Evolutionary conservation across 495 filamentous ascomycete species (phyloP), one percentile per base, ranked within the genome.

Genomic region (Penicillium paradoxum): DNA sequence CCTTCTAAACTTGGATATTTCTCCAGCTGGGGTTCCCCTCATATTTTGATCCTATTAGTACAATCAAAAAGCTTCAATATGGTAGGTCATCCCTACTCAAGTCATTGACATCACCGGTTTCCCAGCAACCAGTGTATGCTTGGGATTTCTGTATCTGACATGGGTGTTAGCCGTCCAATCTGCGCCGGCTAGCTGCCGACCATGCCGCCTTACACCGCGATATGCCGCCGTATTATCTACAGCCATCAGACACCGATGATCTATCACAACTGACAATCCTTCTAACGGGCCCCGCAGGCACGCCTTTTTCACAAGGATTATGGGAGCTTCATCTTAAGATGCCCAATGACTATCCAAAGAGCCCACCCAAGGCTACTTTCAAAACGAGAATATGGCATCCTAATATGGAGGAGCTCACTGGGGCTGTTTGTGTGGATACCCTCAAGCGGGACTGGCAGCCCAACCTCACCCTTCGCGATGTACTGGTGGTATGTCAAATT

Each of bases 331-430:
- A 81, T 42, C 68, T 89, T 25, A 77, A 78, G 36, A 83, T 89
- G 48, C 85, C 85, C 1, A 67, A 75, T 2, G 81, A 78, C 41
- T 89, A 88, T 55, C 85, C 85, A 5, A 71, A 73, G 21, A 79
- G 73, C 17, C 84, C 85, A 27, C 85, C 85, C 6, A 88, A 82
- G 49, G 85, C 85, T 6, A 74, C 73, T 17, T 89, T 89, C 59
- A 77, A 74, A 43, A 88, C 85, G 8, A 75, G 78, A 29, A 85
- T 89, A 22, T 89, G 83, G 77, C 85, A 89, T 54, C 85, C 85
- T 0, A 89, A 89, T 57, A 80, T 89, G 48, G 85, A 88, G 54
- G 82, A 84, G 55, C 69, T 69, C 21, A 80, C 79, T 3, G 85
- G 85, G 0, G 79, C 78, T 15, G 81, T 89, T 8, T 89, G 85